A percentile compares a stretch with the other conserved stretches of the same genome.
Conservation (phyloP, 2,329 filamentous ascomycete species). For the Penicillium sp. region DNA sequence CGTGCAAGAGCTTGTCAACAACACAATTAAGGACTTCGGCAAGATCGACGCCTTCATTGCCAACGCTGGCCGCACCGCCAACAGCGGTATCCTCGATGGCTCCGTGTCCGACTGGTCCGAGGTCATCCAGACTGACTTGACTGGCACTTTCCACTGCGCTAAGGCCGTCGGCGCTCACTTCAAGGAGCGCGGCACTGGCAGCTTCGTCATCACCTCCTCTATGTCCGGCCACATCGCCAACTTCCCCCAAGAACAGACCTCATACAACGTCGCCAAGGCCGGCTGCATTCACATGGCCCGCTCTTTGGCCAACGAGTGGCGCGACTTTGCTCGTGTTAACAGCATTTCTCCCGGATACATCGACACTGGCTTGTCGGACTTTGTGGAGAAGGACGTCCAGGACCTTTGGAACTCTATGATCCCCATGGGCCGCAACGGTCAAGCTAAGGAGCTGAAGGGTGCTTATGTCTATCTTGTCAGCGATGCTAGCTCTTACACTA, state of each 20-base stretch:
- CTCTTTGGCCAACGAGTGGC: constrained; percentile 69
- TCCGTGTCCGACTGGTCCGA: constrained; percentile 70
- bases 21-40: constrained; percentile 68
- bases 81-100: constrained; percentile 67
- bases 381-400: constrained; percentile 60
- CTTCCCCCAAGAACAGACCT: constrained; percentile 64
- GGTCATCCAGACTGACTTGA: constrained; percentile 83
- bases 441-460: constrained; percentile 67
- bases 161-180: constrained; percentile 83
- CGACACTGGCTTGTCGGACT: constrained; percentile 66
- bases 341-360: constrained; percentile 69
- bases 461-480: constrained; percentile 52
- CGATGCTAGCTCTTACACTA: constrained; percentile 52
- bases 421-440: constrained; percentile 60
- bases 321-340: constrained; percentile 68
- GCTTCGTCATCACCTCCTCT: constrained; percentile 66
- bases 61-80: constrained; percentile 70
- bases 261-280: constrained; percentile 67
- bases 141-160: constrained; percentile 81
- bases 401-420: constrained; percentile 62
- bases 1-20: constrained; percentile 57
- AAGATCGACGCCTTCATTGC: constrained; percentile 68
- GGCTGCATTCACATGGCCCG: constrained; percentile 65
- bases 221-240: constrained; percentile 60
- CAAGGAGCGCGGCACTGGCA: constrained; percentile 64